phyloP scores from a whole-genome alignment of 768 basidiomycete genomes.

The Phlebiopsis flavidoalba region DNA sequence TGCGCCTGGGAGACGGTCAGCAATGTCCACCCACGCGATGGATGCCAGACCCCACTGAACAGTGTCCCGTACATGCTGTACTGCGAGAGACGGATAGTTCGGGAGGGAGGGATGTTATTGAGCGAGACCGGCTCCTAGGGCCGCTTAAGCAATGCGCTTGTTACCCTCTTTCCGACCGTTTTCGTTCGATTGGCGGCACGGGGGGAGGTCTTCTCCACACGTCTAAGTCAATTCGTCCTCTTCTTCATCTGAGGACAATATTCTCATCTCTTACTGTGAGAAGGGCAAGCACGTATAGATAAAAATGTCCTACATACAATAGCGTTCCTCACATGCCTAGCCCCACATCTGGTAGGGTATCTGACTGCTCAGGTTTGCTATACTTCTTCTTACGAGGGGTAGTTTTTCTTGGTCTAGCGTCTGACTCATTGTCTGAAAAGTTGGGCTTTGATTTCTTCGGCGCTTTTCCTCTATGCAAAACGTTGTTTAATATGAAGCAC shows the following conservation, averaged over 20 bases:
- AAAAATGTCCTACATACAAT: slow-evolving; percentile 8
- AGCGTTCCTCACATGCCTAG: slow-evolving; percentile 9
- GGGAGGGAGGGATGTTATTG: slow-evolving; percentile 78
- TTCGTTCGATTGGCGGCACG: slow-evolving; percentile 4
- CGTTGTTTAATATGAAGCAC: too few relatives aligned
- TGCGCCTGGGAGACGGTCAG: not conserved
- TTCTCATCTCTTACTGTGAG: not conserved
- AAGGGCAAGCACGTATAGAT: too few relatives aligned
- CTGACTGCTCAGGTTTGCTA: not conserved
- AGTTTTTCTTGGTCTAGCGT: not conserved
- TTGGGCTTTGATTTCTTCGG: not conserved
- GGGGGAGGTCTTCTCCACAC: slow-evolving; percentile 15
- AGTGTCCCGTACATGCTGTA: slow-evolving; percentile 51
- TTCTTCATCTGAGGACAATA: slow-evolving; percentile 34
- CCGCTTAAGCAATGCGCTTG: slow-evolving; percentile 23
- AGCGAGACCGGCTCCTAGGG: slow-evolving; percentile 57
- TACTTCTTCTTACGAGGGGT: slow-evolving; percentile 4
- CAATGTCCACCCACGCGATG: slow-evolving; percentile 10
- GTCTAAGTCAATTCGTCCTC: slow-evolving; percentile 40
- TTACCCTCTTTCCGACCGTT: not conserved
- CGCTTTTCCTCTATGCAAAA: not conserved
- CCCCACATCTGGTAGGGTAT: slow-evolving; percentile 9
- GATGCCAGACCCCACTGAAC: slow-evolving; percentile 43
- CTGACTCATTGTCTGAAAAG: not conserved
- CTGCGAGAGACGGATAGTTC: slow-evolving; percentile 46